Conservation (phyloP, 257 asterid genomes). For the Sherardia arvensis region DNA sequence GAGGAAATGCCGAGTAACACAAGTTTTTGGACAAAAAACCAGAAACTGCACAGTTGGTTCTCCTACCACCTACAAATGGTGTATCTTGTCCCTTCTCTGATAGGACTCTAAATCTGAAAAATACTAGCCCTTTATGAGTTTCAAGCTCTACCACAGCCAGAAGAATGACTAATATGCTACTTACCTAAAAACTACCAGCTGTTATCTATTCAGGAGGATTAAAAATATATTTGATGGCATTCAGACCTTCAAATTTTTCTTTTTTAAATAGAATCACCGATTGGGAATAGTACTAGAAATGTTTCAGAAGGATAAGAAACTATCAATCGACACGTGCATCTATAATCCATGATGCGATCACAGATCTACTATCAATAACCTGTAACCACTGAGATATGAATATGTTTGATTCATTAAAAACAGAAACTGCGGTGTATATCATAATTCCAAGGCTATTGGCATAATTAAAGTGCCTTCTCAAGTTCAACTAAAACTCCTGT, state of each 20-base stretch:
- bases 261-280: neutral
- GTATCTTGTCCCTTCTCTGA: too few relatives aligned
- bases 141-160: too few relatives aligned
- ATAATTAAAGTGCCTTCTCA: too few relatives aligned
- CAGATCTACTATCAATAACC: neutral
- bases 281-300: neutral
- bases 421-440: neutral
- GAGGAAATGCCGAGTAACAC: too few relatives aligned
- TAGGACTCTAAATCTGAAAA: too few relatives aligned
- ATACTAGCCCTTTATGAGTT: too few relatives aligned
- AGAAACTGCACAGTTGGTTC: too few relatives aligned
- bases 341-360: neutral
- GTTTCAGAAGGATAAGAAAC: neutral
- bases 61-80: too few relatives aligned
- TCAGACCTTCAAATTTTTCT: neutral
- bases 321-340: neutral
- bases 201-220: neutral
- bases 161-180: neutral
- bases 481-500: too few relatives aligned
- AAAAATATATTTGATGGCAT: neutral
- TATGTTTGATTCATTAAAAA: too few relatives aligned
- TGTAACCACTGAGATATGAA: neutral
- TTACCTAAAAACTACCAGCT: neutral
- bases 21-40: too few relatives aligned
- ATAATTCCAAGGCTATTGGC: neutral